Evolutionary conservation across 768 basidiomycete genomes (phyloP).

Genomic region (Naganishia randhawae): DNA sequence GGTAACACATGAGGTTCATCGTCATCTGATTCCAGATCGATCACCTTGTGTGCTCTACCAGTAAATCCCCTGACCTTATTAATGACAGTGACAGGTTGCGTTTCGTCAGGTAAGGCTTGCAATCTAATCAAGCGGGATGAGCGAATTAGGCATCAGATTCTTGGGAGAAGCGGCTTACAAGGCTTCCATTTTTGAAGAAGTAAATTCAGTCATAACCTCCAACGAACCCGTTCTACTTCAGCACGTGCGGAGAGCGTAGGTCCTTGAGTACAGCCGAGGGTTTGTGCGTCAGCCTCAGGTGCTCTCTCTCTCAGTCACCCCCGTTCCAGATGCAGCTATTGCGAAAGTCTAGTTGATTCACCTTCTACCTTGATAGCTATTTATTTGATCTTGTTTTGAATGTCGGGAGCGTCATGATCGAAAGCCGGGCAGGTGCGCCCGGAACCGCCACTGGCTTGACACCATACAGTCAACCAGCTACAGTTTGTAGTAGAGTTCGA

Average conservation of each 20-base stretch:
- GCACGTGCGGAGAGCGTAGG: too few relatives aligned
- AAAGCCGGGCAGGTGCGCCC: neutral
- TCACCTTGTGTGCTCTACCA: slow-evolving; percentile 13
- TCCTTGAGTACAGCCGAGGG: too few relatives aligned
- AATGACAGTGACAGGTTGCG: slow-evolving; percentile 6
- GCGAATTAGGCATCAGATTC: neutral
- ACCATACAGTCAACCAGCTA: too few relatives aligned
- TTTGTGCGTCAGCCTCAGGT: too few relatives aligned
- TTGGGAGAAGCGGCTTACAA: neutral
- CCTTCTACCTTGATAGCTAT: too few relatives aligned
- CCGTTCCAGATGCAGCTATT: too few relatives aligned
- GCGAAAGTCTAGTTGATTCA: slow-evolving; percentile 1
- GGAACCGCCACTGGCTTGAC: neutral
- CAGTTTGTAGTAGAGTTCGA: too few relatives aligned
- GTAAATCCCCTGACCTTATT: neutral
- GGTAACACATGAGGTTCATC: slow-evolving; percentile 5
- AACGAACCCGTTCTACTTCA: too few relatives aligned
- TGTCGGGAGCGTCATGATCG: neutral
- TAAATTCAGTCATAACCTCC: slow-evolving; percentile 7
- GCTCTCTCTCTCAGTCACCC: neutral
- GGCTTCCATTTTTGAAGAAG: slow-evolving; percentile 25
- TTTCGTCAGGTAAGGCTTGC: slow-evolving; percentile 19
- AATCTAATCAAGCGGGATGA: neutral
- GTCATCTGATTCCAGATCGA: slow-evolving; percentile 14
- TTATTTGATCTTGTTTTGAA: slow-evolving; percentile 21